Evolutionary conservation across 441 rosid genomes (phyloP).

Genomic region (Dalechampia spathulata): DNA sequence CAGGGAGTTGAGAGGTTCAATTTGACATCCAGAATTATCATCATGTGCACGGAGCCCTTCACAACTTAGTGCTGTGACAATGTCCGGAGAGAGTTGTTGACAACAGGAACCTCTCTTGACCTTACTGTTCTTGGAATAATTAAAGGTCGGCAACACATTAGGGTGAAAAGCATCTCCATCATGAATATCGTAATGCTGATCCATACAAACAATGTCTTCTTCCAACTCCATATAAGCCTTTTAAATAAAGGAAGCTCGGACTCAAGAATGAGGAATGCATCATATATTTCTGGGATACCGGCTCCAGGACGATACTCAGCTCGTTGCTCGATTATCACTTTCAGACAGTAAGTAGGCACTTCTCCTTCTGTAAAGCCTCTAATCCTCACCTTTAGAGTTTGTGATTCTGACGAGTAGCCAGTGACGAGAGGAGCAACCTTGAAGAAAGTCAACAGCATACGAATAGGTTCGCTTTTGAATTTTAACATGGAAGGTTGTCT

Average conservation of each 20-base stretch:
- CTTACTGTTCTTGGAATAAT: conserved; percentile 59
- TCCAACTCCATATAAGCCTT: conserved; percentile 71
- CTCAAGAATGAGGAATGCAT: conserved; percentile 46
- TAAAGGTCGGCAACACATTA: conserved; percentile 61
- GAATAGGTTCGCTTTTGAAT: conserved; percentile 69
- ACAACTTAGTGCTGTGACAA: conserved; percentile 14
- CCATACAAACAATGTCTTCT: conserved; percentile 67
- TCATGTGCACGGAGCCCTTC: too few relatives aligned
- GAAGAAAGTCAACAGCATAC: conserved; percentile 48
- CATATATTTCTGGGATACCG: conserved; percentile 83
- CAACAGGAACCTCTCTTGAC: conserved; percentile 21
- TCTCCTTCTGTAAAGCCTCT: conserved; percentile 49
- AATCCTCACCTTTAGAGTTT: conserved; percentile 49
- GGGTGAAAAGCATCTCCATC: conserved; percentile 37
- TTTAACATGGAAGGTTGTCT: conserved; percentile 63
- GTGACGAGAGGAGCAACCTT: conserved; percentile 60
- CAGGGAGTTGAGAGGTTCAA: too few relatives aligned
- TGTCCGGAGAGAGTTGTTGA: conserved; percentile 10
- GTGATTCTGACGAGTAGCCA: conserved; percentile 69
- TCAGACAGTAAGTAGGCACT: conserved; percentile 66
- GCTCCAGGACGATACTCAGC: conserved; percentile 59
- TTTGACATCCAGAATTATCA: too few relatives aligned
- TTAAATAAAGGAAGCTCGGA: conserved; percentile 61
- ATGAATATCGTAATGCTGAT: conserved; percentile 41
- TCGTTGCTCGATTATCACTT: conserved; percentile 60